phyloP scores from a whole-genome alignment of 306 rosid species.

The Sindora glabra region DNA sequence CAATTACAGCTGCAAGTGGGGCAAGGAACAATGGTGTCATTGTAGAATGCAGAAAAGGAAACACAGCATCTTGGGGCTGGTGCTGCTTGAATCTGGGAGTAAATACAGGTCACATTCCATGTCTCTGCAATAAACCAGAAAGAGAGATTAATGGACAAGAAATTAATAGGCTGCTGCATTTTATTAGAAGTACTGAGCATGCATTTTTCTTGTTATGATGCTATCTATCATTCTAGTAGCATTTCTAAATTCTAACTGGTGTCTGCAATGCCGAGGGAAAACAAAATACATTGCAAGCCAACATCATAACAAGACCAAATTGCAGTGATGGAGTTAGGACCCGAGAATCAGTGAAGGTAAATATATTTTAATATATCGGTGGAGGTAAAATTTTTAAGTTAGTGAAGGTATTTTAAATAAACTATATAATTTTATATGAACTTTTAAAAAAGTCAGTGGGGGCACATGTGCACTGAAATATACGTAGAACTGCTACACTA shows the following conservation, averaged over 20 bases:
- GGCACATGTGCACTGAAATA: no score
- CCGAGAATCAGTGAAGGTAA: no score
- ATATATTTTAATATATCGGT: no score
- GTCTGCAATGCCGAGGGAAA: no score
- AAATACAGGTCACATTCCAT: constrained; percentile 68
- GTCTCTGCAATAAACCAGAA: constrained; percentile 39
- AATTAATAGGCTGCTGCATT: not conserved
- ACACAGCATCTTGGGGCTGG: constrained; percentile 69
- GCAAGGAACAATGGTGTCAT: constrained; percentile 52
- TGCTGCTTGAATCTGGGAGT: constrained; percentile 60
- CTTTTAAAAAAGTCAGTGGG: no score
- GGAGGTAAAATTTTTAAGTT: no score
- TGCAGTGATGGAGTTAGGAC: no score
- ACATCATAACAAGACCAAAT: no score
- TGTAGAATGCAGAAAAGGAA: constrained; percentile 74
- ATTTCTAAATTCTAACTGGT: not conserved
- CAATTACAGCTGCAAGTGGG: constrained; percentile 74
- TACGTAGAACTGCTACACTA: no score
- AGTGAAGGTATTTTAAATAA: no score
- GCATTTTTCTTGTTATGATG: not conserved
- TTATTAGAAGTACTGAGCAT: not conserved
- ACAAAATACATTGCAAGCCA: not conserved
- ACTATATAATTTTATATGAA: no score
- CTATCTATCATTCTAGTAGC: not conserved
- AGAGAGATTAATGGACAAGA: not conserved